Percentiles rank a stretch among this genome's conserved stretches.
phyloP scores from a whole-genome alignment of 495 filamentous ascomycete species.

The Aspergillus conjunctus region DNA sequence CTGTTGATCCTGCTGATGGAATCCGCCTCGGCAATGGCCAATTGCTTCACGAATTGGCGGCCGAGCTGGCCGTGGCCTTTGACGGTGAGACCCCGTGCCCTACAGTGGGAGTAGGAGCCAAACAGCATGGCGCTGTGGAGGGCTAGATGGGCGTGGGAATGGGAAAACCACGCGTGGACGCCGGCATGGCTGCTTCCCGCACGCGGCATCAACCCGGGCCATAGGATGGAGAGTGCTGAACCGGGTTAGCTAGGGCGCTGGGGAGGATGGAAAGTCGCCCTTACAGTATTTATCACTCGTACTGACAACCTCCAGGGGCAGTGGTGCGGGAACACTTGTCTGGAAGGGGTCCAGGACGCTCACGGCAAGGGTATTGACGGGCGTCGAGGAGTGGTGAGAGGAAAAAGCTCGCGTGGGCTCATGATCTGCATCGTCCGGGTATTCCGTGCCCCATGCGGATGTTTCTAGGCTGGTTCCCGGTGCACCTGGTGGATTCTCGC shows the following conservation, averaged over 20 bases:
- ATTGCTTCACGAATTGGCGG: not conserved
- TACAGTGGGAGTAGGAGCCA: not conserved
- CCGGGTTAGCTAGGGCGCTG: not conserved
- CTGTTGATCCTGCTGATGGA: not conserved
- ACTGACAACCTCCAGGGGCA: not conserved
- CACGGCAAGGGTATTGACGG: not conserved
- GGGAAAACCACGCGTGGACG: not conserved
- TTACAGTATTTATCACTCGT: not conserved
- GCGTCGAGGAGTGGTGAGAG: not conserved
- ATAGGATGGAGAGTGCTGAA: not conserved
- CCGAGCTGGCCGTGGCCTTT: not conserved
- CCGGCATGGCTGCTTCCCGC: not conserved
- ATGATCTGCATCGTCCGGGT: not conserved
- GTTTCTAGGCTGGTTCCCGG: no score
- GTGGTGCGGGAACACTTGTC: slow-evolving; percentile 2
- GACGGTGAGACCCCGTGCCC: not conserved
- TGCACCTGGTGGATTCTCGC: no score
- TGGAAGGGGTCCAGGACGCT: slow-evolving; percentile 4
- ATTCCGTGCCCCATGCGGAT: no score
- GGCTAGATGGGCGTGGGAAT: not conserved
- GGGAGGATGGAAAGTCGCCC: not conserved
- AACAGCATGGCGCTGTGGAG: not conserved
- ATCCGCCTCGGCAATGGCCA: not conserved
- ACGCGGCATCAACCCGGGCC: not conserved
- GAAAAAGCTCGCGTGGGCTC: not conserved